Evolutionary conservation across 164 flowering plant species (phyloP).

Genomic region (Chimonanthus praecox): DNA sequence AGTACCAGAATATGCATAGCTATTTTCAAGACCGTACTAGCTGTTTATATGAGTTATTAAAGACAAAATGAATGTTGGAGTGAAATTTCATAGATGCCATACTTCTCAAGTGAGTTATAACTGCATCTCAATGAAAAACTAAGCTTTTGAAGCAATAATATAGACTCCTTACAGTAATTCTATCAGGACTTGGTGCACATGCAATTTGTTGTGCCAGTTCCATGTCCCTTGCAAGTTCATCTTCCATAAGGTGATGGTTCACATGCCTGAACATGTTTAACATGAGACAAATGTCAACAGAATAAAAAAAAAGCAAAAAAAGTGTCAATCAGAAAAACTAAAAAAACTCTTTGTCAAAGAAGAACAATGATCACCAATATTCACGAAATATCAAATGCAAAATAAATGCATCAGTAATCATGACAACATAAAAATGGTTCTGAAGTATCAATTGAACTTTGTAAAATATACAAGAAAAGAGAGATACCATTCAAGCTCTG

Average conservation of each 20-base stretch:
- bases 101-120: not conserved
- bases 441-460: not conserved
- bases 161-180: constrained; percentile 10
- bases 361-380: not conserved
- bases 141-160: not conserved
- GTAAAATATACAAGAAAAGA: not conserved
- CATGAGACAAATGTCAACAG: not conserved
- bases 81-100: not conserved
- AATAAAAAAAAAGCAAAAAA: too few species aligned
- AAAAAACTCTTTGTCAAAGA: too few species aligned
- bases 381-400: too few species aligned
- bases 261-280: constrained; percentile 12
- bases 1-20: not conserved
- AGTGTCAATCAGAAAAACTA: too few species aligned
- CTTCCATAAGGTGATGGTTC: constrained; percentile 11
- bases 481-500: constrained; percentile 41
- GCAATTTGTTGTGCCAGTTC: constrained; percentile 40
- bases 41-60: not conserved
- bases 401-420: not conserved
- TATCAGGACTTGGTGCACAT: constrained; percentile 21
- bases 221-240: constrained; percentile 10
- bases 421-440: not conserved
- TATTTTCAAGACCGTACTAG: not conserved
- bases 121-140: not conserved
- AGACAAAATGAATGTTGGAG: not conserved